These are phyloP conservation scores for Melaleuca quinquenervia DNA, from an alignment of 345 rosid genomes.

Conservation along the genomic window DNA sequence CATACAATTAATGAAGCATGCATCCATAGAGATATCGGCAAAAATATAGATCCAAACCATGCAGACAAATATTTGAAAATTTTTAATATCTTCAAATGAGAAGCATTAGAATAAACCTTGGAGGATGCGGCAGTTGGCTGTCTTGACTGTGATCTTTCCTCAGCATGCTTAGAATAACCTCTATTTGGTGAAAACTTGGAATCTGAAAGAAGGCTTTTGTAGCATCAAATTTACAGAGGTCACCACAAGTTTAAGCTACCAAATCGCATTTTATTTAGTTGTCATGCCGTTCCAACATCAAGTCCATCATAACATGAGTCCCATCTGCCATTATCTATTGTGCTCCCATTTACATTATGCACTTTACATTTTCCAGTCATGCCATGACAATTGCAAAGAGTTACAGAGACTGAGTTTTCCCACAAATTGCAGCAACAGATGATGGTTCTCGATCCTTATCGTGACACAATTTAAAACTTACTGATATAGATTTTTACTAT, in stretches of 20 bases:
- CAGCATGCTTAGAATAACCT: slow-evolving; percentile 32
- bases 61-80: background rate
- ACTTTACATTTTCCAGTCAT: slow-evolving; percentile 3
- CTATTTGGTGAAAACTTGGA: slow-evolving; percentile 17
- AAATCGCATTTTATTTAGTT: background rate
- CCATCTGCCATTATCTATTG: background rate
- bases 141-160: slow-evolving; percentile 26
- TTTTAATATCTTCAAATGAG: background rate
- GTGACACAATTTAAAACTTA: background rate
- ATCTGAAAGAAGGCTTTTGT: slow-evolving; percentile 26
- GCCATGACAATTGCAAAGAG: background rate
- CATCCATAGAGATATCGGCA: background rate
- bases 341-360: background rate
- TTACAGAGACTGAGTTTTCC: background rate
- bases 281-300: background rate
- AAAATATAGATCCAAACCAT: background rate
- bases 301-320: background rate
- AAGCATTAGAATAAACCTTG: slow-evolving; percentile 27
- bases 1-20: background rate
- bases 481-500: background rate
- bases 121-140: slow-evolving; percentile 19
- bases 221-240: background rate
- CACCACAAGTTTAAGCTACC: background rate
- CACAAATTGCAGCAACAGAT: background rate
- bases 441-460: background rate